Evolutionary conservation across 2,329 filamentous ascomycete genomes (phyloP).

Genomic region (Colletotrichum sp.): DNA sequence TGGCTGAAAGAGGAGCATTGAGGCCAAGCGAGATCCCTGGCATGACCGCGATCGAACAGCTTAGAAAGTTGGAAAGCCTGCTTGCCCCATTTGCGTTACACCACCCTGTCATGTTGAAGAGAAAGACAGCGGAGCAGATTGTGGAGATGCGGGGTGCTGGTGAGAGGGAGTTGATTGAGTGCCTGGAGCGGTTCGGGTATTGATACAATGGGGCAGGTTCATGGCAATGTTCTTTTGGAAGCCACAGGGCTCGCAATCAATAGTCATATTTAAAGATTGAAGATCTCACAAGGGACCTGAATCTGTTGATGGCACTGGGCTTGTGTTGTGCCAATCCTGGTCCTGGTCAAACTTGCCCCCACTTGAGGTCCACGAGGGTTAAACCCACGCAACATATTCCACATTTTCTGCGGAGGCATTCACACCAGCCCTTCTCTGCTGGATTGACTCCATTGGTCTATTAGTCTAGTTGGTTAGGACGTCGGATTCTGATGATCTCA

Average conservation of each 20-base stretch:
- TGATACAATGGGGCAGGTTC: neutral
- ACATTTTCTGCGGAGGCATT: fast-evolving
- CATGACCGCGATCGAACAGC: neutral
- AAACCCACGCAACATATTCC: neutral
- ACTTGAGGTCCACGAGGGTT: neutral
- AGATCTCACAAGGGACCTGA: neutral
- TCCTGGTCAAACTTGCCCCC: neutral
- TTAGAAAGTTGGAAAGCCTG: neutral
- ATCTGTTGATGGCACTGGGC: neutral
- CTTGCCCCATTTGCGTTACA: neutral
- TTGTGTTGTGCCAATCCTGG: neutral
- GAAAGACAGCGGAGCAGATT: neutral
- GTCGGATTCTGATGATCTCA: conserved; percentile 8
- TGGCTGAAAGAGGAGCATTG: neutral
- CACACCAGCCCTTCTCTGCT: neutral
- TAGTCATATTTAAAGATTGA: neutral
- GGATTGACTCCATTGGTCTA: neutral
- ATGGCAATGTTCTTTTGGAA: fast-evolving
- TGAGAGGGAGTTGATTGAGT: neutral
- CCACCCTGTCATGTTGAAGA: neutral
- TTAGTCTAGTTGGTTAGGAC: conserved; percentile 19
- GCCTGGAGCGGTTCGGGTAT: neutral
- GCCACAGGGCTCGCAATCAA: fast-evolving
- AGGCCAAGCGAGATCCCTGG: neutral
- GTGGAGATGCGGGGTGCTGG: neutral